Evolutionary conservation across 345 rosid species (phyloP), one percentile per base, ranked within the genome.

Genomic region (Eucalyptus pauciflora): DNA sequence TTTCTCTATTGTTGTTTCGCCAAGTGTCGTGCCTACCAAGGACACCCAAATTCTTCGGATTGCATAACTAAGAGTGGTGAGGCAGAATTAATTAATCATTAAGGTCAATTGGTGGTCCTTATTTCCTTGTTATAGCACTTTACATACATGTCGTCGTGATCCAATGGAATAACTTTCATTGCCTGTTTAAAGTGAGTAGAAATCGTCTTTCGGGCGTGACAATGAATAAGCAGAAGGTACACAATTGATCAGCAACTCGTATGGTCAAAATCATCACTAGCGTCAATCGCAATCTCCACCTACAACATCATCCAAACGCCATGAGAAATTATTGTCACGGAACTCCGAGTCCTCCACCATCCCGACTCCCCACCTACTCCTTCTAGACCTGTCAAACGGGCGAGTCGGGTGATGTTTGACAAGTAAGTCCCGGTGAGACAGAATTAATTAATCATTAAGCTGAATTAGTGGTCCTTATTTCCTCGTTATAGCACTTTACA

Each of bases 171-270:
- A 25, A 25, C 67, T 58, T 58, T 25, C 13, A 27, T 25, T 58
- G 67, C 67, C 64, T 4, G 3, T 14, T 58, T 58, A 58, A 52
- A 52, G 25, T 52, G 24, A 52, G 58, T 52, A 7, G 10, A 52
- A 52, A 18, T 4, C 25, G 2, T 8, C 25, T 18, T 18, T 5
- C 4, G 7, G 3, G 6, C n/a, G 0, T 14, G 15, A 5, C 7
- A 11, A 58, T 10, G n/a, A 58, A 58, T 25, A 25, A 25, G 64
- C 7, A 5, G 0, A 58, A 25, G 64, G 10, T 58, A 58, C 13
- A 0, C n/a, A 25, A 58, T 58, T 13, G 3, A 58, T 58, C n/a
- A 10, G 0, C 64, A 58, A 58, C n/a, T 25, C n/a, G n/a, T 25
- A 58, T 58, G 7, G 29, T 58, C 64, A 7, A 2, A 58, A 58